Evolutionary conservation across 495 filamentous ascomycete genomes (phyloP).

Genomic region (Acidiella bohemica): DNA sequence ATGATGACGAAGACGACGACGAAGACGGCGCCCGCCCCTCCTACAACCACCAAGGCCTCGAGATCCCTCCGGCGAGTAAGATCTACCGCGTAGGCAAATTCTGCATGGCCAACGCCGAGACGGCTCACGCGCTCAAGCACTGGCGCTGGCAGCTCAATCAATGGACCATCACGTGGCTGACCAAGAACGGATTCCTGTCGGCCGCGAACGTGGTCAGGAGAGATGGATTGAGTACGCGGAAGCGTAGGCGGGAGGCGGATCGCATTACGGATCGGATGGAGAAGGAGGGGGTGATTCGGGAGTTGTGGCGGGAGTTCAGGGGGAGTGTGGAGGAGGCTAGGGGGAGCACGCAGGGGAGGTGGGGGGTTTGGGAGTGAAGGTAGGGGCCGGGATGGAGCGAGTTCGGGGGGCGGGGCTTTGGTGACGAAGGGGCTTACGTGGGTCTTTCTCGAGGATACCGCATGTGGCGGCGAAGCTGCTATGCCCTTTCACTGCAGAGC

Average conservation of each 20-base stretch:
- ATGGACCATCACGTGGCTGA: slow-evolving; percentile 51
- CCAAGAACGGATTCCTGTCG: slow-evolving; percentile 38
- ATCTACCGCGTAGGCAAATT: slow-evolving; percentile 31
- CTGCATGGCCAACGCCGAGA: slow-evolving; percentile 55
- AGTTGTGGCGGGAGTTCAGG: slow-evolving; percentile 47
- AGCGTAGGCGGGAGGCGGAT: slow-evolving; percentile 41
- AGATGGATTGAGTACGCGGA: slow-evolving; percentile 39
- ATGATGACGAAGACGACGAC: slow-evolving; percentile 20
- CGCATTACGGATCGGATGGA: slow-evolving; percentile 46
- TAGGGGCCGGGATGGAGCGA: too few relatives aligned
- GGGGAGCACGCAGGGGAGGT: slow-evolving; percentile 28
- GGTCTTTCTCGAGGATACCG: too few relatives aligned
- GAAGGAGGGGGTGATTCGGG: slow-evolving; percentile 38
- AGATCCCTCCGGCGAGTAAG: slow-evolving; percentile 19
- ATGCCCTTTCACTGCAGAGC: too few relatives aligned
- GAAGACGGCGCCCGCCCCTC: slow-evolving; percentile 11
- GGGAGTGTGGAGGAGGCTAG: slow-evolving; percentile 42
- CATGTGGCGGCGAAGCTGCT: too few relatives aligned
- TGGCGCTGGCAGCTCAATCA: slow-evolving; percentile 65
- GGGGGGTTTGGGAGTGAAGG: too few relatives aligned
- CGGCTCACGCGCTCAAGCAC: slow-evolving; percentile 56
- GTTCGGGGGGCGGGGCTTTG: too few relatives aligned
- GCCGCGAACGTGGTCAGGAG: slow-evolving; percentile 42
- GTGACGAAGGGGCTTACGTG: too few relatives aligned
- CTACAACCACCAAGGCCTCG: slow-evolving; percentile 24